Conservation (phyloP, 768 basidiomycete species). For the Leccinum pellstonianum region DNA sequence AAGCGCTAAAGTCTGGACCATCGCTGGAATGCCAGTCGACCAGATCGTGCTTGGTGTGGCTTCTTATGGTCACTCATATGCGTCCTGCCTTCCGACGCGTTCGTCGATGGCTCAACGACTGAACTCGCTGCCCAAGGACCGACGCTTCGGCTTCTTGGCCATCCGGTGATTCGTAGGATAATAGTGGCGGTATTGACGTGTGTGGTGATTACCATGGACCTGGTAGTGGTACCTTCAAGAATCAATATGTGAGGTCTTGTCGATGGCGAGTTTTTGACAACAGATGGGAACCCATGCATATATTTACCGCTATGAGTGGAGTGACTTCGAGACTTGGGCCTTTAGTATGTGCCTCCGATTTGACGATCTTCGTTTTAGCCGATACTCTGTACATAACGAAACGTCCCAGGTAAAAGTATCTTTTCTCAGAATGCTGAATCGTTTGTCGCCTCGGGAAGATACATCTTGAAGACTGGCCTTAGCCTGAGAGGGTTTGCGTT, state of each 20-base stretch:
- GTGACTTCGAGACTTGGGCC: not conserved
- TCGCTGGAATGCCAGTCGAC: not conserved
- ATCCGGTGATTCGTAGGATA: not conserved
- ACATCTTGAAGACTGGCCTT: not conserved
- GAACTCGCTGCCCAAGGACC: not conserved
- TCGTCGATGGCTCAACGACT: conserved; percentile 30
- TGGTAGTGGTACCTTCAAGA: not conserved
- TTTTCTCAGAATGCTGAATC: not conserved
- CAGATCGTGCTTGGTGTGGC: conserved; percentile 52
- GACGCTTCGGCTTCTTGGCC: not conserved
- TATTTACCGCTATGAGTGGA: not conserved
- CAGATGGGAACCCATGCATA: not conserved
- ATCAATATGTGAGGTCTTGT: not conserved
- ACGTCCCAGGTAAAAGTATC: not conserved
- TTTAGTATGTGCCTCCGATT: not conserved
- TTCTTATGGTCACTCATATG: conserved; percentile 3
- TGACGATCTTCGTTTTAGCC: not conserved
- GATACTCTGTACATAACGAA: not conserved
- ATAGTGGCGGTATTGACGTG: not conserved
- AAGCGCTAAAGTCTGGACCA: not conserved
- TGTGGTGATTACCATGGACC: not conserved
- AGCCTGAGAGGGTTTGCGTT: not conserved
- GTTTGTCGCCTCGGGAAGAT: not conserved
- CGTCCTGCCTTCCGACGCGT: conserved; percentile 28
- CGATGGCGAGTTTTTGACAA: not conserved